A percentile compares a stretch with the other conserved stretches of the same genome.
Evolutionary conservation across 352 stramenopile species (phyloP).

Genomic region (Phytophthora hibernalis): DNA sequence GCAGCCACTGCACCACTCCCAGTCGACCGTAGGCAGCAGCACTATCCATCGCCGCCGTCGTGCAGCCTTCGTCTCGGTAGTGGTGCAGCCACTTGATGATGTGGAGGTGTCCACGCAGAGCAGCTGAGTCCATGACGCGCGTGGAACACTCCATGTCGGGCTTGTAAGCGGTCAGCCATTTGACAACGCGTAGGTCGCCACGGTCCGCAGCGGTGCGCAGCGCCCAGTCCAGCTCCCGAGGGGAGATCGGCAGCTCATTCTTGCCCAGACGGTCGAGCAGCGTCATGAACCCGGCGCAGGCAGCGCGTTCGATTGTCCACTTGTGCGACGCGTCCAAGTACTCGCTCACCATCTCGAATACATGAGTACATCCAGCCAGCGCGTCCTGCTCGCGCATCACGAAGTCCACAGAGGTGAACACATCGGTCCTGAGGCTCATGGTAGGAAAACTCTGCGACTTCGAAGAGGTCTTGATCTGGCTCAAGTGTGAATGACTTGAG

Average conservation of each 20-base stretch:
- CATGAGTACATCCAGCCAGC: slow-evolving; percentile 54
- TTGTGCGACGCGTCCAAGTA: slow-evolving; percentile 64
- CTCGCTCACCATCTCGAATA: slow-evolving; percentile 53
- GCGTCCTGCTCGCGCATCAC: slow-evolving; percentile 54
- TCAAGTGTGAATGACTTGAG: slow-evolving; percentile 9
- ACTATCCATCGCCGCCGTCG: slow-evolving; percentile 80
- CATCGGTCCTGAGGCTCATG: slow-evolving; percentile 28
- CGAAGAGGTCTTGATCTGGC: neutral
- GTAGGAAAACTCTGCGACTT: slow-evolving; percentile 8
- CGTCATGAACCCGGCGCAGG: slow-evolving; percentile 58
- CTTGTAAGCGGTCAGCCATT: slow-evolving; percentile 70
- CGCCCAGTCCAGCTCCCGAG: slow-evolving; percentile 70
- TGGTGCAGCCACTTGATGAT: slow-evolving; percentile 80
- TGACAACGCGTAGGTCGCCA: slow-evolving; percentile 64
- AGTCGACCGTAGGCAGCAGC: slow-evolving; percentile 74
- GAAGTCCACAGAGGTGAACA: slow-evolving; percentile 49
- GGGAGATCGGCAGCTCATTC: slow-evolving; percentile 44
- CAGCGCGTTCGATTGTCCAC: slow-evolving; percentile 68
- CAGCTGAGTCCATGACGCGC: slow-evolving; percentile 85
- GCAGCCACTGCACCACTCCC: slow-evolving; percentile 77
- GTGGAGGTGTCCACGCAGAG: slow-evolving; percentile 67
- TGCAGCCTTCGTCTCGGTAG: slow-evolving; percentile 74
- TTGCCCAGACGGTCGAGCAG: slow-evolving; percentile 59
- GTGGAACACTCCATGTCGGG: slow-evolving; percentile 61
- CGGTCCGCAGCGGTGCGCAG: slow-evolving; percentile 74